Base-by-base conservation (phyloP, 2,329 filamentous ascomycete genomes). In the Dothiorella sarmentorum region DNA sequence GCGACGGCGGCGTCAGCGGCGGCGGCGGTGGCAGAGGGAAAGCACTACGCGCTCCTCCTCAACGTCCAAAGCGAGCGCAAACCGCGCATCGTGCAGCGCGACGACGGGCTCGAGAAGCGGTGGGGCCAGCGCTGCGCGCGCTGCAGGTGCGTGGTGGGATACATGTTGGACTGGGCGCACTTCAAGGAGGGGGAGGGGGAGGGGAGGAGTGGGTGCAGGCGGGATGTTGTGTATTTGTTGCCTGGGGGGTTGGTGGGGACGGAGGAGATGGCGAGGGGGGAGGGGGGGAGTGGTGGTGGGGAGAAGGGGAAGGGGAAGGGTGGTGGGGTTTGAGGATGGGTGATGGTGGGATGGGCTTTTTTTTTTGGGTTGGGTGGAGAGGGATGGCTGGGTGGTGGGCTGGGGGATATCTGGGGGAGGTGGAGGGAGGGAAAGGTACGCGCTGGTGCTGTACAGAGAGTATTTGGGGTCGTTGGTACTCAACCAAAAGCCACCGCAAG, bases 71-170 rank as follows among this genome's bases (percentile, higher is more conserved):
- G 73, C 0, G 81, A 84, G 60, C 69, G 73, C 1, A 78, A 77
- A 37, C 69, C 80, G 5, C 76, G 78, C 10, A 72, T 87, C 0
- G 73, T 87, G 6, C 74, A 80, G 1, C 75, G 81, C 10, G 78
- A 80, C 61, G 82, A 87, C 60, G 87, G 86, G 4, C 88, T 88
- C 61, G 87, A 89, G 74, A 88, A 87, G 75, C 73, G 87, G 17
- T 75, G 80, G 59, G 64, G 84, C 4, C 75, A 82, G 62, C 75
- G 81, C 20, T 90, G 87, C 71, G 79, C 76, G 11, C 73, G 86
- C 58, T 89, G 87, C 73, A 75, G 78, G 29, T 68, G 87, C 26
- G 77, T 82, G 1, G 75, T 88, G 43, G 86, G 83, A 26, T 90
- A 89, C 73, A 77, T 82, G 66, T 70, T 89, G 40, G 82, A 84